A percentile compares a stretch with the other conserved stretches of the same genome.
These are phyloP conservation scores for Boletus tylopilopsis DNA, from an alignment of 768 basidiomycete species.

Conservation along the genomic window DNA sequence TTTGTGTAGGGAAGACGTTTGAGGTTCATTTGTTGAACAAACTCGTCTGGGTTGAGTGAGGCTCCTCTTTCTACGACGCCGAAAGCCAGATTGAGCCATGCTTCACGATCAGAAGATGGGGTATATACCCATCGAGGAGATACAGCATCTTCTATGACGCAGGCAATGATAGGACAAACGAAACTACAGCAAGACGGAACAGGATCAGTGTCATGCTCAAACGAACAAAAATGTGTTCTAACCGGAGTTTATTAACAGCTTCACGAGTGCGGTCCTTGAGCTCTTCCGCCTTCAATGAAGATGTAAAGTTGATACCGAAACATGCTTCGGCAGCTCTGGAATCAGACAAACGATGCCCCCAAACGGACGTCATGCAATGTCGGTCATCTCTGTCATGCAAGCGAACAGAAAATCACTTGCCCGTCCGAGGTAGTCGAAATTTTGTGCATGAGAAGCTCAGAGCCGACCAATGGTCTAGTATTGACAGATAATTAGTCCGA, in stretches of 20 bases:
- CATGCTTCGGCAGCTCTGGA: constrained; percentile 19
- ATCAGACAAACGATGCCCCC: neutral
- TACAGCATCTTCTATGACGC: constrained; percentile 4
- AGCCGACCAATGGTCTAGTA: constrained; percentile 13
- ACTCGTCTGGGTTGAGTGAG: constrained; percentile 15
- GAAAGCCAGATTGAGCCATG: constrained; percentile 22
- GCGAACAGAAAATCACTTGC: constrained; percentile 1
- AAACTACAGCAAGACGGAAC: constrained; percentile 14
- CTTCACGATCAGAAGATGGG: constrained; percentile 19
- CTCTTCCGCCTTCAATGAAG: constrained; percentile 2
- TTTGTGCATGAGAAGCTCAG: constrained; percentile 12
- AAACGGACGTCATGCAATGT: neutral
- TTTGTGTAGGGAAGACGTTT: constrained; percentile 18
- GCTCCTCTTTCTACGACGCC: constrained; percentile 11
- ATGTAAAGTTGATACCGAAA: constrained; percentile 15
- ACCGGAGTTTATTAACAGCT: constrained; percentile 22
- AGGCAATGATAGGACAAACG: constrained; percentile 19
- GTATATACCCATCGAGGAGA: constrained; percentile 21
- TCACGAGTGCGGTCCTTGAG: constrained; percentile 5
- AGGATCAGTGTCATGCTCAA: too few species aligned
- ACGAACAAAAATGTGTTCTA: neutral
- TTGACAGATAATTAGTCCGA: too few species aligned
- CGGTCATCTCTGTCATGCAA: neutral
- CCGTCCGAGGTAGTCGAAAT: constrained; percentile 7
- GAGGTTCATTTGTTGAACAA: constrained; percentile 14